Base-by-base conservation (phyloP, 78 protist species). In the Dictyostelium purpureum region DNA sequence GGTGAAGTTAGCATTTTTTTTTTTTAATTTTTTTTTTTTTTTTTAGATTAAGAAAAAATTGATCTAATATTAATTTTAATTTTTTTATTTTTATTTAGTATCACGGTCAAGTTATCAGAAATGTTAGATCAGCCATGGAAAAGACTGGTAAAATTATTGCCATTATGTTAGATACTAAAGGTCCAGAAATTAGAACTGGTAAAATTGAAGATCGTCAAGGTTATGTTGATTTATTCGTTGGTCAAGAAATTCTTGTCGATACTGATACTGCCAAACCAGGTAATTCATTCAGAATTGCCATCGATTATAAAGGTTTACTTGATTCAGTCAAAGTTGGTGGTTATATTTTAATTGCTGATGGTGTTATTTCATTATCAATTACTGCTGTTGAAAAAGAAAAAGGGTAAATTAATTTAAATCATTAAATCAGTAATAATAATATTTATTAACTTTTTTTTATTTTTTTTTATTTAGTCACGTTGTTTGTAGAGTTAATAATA, bases 141-240 rank as follows among this genome's bases (percentile, higher is more conserved):
- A 57, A 75, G 56, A 75, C 90, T 7, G 94, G 87, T 26, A 80
- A 71, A 45, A 79, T 43, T 59, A 71, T 88, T 42, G 96, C 97
- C 9, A 79, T 96, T 21, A 81, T 90, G 88, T 51, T 96, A n/a
- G 98, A 96, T 89, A 96, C 98, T 40, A 96, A 96, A 82, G 98
- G 95, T 49, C 95, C 95, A 74, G 95, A 92, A 37, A 92, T 92
- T 80, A 61, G 97, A 38, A 94, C 97, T 26, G 96, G 97, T 61
- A 63, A 90, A 67, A 77, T 92, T 14, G 83, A 76, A 61, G 90
- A 66, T 54, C 81, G 92, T 73, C 37, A 65, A 59, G 83, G 79
- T 42, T 75, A 75, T 35, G 49, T 91, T 33, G 76, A 65, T 59
- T 54, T 96, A 35, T 54, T 45, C n/a, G 89, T 45, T 38, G 97